Percentiles rank a stretch among this genome's conserved stretches.
These are phyloP conservation scores for Lenzites betulinus DNA, from an alignment of 768 basidiomycete species.

Conservation along the genomic window DNA sequence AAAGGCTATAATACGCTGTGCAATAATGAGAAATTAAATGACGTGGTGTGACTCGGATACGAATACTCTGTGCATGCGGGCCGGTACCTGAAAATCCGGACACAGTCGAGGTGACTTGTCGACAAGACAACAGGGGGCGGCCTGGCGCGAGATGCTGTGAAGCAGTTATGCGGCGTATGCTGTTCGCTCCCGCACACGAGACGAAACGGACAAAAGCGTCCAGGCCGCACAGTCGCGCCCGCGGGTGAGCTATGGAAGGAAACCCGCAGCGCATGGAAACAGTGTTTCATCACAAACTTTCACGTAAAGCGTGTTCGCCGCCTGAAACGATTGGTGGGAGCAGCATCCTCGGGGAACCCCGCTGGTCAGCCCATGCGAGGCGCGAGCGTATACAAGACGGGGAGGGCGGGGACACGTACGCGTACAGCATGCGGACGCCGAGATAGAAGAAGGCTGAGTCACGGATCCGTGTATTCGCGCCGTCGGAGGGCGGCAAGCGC, in stretches of 20 bases:
- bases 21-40: constrained; percentile 3
- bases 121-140: constrained; percentile 19
- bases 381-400: not conserved
- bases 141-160: constrained; percentile 14
- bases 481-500: not conserved
- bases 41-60: constrained; percentile 20
- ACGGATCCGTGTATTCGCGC: not conserved
- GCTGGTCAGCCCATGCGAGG: not conserved
- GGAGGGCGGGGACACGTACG: not conserved
- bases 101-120: constrained; percentile 11
- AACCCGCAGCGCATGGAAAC: constrained; percentile 13
- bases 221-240: not conserved
- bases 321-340: constrained; percentile 4
- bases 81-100: constrained; percentile 24
- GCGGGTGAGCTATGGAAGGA: constrained; percentile 3
- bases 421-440: constrained; percentile 8
- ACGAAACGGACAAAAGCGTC: not conserved
- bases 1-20: constrained; percentile 12
- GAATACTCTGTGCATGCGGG: not conserved
- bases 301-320: constrained; percentile 10
- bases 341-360: not conserved
- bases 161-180: constrained; percentile 10
- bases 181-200: constrained; percentile 10
- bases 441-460: constrained; percentile 12
- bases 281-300: constrained; percentile 11